Conservation (phyloP, 768 basidiomycete species). For the Panaeolus cyanescens region DNA sequence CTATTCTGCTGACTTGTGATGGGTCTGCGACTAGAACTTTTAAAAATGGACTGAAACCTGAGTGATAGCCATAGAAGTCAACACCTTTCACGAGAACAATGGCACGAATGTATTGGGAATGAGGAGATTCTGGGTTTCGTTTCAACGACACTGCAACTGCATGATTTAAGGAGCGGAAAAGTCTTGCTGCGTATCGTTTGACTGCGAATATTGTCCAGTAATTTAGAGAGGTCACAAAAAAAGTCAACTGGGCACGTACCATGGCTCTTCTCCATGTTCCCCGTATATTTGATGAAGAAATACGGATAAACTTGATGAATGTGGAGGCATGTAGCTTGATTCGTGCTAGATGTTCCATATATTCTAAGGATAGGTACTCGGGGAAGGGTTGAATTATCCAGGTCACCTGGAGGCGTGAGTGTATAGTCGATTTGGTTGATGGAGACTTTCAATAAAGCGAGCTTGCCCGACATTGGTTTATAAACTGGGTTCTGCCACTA, state of each 20-base stretch:
- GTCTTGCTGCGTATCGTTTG: constrained; percentile 64
- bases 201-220: constrained; percentile 48
- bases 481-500: too few species aligned
- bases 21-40: constrained; percentile 84
- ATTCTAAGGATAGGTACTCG: constrained; percentile 83
- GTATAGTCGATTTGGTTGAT: constrained; percentile 68
- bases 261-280: constrained; percentile 58
- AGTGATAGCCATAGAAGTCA: constrained; percentile 93
- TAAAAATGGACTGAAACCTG: constrained; percentile 83
- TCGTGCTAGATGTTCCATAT: constrained; percentile 78
- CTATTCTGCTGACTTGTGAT: constrained; percentile 61
- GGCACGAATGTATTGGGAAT: constrained; percentile 68
- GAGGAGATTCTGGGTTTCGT: constrained; percentile 61
- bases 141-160: constrained; percentile 84
- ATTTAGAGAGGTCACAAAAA: constrained; percentile 2
- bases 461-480: background rate
- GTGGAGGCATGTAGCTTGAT: constrained; percentile 83
- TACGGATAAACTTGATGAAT: constrained; percentile 96
- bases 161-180: constrained; percentile 79
- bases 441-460: constrained; percentile 28
- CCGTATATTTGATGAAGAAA: constrained; percentile 83
- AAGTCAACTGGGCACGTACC: constrained; percentile 41
- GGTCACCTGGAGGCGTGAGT: constrained; percentile 54
- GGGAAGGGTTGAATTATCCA: constrained; percentile 65
- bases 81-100: constrained; percentile 91